Evolutionary conservation across 805 yeast genomes (phyloP).

Genomic region (Barnettozyma salicaria): DNA sequence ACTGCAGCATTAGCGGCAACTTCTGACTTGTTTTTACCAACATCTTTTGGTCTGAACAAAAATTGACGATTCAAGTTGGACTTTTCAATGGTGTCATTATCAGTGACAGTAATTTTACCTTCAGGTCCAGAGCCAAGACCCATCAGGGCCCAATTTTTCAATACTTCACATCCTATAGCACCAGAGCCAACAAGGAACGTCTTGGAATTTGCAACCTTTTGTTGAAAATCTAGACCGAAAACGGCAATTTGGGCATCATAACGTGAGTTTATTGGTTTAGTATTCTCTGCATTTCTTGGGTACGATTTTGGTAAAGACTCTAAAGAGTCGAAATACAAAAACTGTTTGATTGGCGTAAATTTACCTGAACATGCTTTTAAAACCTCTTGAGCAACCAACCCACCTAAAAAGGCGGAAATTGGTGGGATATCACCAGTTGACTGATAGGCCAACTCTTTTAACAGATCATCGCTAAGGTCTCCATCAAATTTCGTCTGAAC

Average conservation of each 20-base stretch:
- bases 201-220: conserved; percentile 64
- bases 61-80: conserved; percentile 96
- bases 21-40: conserved; percentile 85
- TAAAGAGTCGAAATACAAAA: conserved; percentile 87
- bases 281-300: conserved; percentile 63
- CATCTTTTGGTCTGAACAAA: conserved; percentile 89
- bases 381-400: conserved; percentile 93
- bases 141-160: conserved; percentile 96
- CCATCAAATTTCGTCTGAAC: conserved; percentile 51
- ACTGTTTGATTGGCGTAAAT: conserved; percentile 89
- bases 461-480: conserved; percentile 57
- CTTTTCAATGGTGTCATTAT: conserved; percentile 91
- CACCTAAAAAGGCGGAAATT: conserved; percentile 84
- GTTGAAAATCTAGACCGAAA: conserved; percentile 75
- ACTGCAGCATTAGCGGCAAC: conserved; percentile 82
- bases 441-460: conserved; percentile 73
- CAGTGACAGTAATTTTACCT: conserved; percentile 83
- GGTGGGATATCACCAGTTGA: conserved; percentile 92
- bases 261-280: conserved; percentile 72
- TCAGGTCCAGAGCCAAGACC: conserved; percentile 90
- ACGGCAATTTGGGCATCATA: conserved; percentile 96
- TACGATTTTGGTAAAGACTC: conserved; percentile 76
- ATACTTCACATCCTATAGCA: conserved; percentile 98
- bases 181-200: conserved; percentile 95
- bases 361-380: conserved; percentile 93